These are phyloP conservation scores for Phytophthora brassicae DNA, from an alignment of 352 stramenopile genomes.

Conservation along the genomic window DNA sequence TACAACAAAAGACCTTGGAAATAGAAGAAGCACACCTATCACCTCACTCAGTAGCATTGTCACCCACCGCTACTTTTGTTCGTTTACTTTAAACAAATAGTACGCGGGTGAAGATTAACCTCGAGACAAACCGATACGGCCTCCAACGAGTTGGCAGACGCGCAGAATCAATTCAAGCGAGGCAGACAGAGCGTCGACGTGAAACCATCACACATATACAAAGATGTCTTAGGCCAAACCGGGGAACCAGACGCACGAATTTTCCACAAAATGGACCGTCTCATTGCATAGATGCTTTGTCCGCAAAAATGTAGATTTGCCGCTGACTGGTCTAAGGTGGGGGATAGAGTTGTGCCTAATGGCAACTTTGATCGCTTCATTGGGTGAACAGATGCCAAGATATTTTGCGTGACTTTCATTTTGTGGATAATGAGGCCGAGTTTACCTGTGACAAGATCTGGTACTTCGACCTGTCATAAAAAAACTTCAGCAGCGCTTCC, in stretches of 20 bases:
- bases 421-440: constrained; percentile 13
- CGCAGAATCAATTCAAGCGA: neutral
- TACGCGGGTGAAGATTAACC: neutral
- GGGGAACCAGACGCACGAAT: constrained; percentile 3
- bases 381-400: constrained; percentile 9
- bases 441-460: neutral
- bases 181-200: neutral
- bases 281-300: constrained; percentile 25
- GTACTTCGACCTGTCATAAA: neutral
- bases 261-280: constrained; percentile 19
- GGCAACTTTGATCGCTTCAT: constrained; percentile 23
- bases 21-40: too few relatives aligned
- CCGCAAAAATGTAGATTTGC: constrained; percentile 14
- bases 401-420: constrained; percentile 20
- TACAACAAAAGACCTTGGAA: too few relatives aligned
- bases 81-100: too few relatives aligned
- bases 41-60: too few relatives aligned
- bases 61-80: too few relatives aligned
- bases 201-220: neutral
- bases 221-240: neutral
- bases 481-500: constrained; percentile 4
- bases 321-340: constrained; percentile 18
- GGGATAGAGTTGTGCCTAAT: constrained; percentile 8
- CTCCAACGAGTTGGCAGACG: neutral
- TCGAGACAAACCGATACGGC: too few relatives aligned